These are phyloP conservation scores for Boletus rubescentipes DNA, from an alignment of 768 basidiomycete species.

Conservation along the genomic window DNA sequence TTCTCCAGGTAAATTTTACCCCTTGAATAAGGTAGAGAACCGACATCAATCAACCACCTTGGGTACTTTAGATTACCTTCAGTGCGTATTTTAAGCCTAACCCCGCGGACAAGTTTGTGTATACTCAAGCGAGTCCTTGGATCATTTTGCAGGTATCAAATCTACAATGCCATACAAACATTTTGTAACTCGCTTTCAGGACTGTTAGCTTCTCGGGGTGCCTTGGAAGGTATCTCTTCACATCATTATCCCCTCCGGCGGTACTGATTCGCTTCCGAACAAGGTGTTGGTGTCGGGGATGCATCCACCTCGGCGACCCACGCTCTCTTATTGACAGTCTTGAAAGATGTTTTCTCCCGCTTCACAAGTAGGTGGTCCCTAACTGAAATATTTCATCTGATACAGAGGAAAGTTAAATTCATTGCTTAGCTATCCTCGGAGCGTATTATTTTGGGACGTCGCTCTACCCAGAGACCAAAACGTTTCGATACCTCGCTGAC, in stretches of 20 bases:
- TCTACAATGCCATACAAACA: constrained; percentile 64
- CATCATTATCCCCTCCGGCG: neutral
- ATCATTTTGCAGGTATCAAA: constrained; percentile 51
- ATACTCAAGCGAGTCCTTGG: constrained; percentile 1
- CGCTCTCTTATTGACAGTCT: constrained; percentile 61
- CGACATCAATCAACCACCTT: neutral
- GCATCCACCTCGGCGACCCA: constrained; percentile 64
- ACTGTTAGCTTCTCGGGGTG: constrained; percentile 62
- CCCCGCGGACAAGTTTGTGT: neutral
- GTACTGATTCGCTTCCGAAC: neutral
- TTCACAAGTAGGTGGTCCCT: constrained; percentile 50
- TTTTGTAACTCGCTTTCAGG: constrained; percentile 68
- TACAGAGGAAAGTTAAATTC: neutral
- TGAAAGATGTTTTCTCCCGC: constrained; percentile 64
- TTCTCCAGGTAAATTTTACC: constrained; percentile 47
- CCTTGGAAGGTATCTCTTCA: constrained; percentile 53
- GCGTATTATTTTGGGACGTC: constrained; percentile 64
- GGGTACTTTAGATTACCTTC: constrained; percentile 47
- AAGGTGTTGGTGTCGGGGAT: constrained; percentile 71
- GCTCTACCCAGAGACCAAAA: constrained; percentile 69
- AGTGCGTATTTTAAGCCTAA: constrained; percentile 37
- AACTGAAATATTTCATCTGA: neutral
- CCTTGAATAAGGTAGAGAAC: neutral
- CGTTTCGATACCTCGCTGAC: constrained; percentile 65
- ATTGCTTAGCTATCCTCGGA: constrained; percentile 53